phyloP scores from a whole-genome alignment of 2,329 filamentous ascomycete genomes.

The Colletotrichum incanum region DNA sequence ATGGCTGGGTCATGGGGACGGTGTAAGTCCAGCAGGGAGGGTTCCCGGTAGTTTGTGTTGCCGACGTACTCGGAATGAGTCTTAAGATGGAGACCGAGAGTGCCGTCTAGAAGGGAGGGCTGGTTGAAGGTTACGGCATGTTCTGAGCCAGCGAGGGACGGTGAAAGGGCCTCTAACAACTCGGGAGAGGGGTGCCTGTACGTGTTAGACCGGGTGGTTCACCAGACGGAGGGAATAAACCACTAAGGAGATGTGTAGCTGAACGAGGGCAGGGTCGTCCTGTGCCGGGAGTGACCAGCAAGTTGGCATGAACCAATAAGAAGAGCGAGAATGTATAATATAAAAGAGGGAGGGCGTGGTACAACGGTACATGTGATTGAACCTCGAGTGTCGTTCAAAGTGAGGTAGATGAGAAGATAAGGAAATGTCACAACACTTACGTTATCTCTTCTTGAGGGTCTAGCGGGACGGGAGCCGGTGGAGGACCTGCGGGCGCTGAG shows the following conservation, averaged over 20 bases:
- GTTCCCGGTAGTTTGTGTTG: conserved; percentile 72
- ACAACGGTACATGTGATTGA: not conserved
- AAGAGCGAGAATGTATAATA: not conserved
- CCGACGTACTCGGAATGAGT: conserved; percentile 75
- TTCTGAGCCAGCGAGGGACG: conserved; percentile 40
- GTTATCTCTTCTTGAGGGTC: conserved; percentile 43
- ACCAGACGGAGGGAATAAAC: not conserved
- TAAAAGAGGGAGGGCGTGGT: conserved; percentile 25
- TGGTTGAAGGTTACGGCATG: conserved; percentile 39
- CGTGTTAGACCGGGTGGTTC: conserved; percentile 12
- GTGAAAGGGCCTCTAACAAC: conserved; percentile 42
- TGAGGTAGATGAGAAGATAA: not conserved
- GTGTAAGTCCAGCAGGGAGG: conserved; percentile 70
- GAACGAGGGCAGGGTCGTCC: not conserved
- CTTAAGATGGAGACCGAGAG: conserved; percentile 70
- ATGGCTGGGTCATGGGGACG: conserved; percentile 62
- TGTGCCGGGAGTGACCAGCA: not conserved
- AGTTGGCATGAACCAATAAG: conserved; percentile 15
- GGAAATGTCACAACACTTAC: conserved; percentile 30
- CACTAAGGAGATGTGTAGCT: not conserved
- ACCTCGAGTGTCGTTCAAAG: not conserved
- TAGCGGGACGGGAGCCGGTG: conserved; percentile 33
- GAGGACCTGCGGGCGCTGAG: conserved; percentile 26
- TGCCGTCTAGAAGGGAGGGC: conserved; percentile 55
- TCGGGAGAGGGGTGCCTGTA: conserved; percentile 42